These are phyloP conservation scores for Torulaspora pretoriensis DNA, from an alignment of 1,139 yeast genomes.

Conservation along the genomic window DNA sequence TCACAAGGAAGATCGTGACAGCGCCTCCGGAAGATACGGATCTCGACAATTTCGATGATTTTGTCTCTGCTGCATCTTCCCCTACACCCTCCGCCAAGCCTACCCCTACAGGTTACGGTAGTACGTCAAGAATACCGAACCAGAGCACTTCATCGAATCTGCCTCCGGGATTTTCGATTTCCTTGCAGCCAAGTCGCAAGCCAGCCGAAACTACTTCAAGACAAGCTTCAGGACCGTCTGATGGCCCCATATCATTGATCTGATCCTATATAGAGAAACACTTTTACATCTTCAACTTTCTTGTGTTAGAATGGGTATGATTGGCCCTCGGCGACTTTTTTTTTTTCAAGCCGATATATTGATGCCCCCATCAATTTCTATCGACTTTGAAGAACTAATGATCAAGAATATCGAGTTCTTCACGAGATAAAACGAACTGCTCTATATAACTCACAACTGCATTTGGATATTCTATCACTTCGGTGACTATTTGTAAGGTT, in stretches of 20 bases:
- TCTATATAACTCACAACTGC: not conserved
- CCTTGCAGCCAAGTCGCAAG: constrained; percentile 33
- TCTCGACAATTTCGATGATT: constrained; percentile 36
- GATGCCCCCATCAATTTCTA: not conserved
- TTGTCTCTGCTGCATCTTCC: constrained; percentile 26
- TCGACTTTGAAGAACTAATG: not conserved
- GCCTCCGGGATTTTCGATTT: constrained; percentile 40
- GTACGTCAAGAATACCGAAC: constrained; percentile 8
- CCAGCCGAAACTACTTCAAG: not conserved
- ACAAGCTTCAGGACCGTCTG: not conserved
- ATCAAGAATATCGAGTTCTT: not conserved
- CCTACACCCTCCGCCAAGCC: constrained; percentile 4
- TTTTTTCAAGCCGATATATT: constrained; percentile 6
- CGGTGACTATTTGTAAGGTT: not conserved
- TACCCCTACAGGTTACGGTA: constrained; percentile 2
- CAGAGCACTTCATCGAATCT: constrained; percentile 11
- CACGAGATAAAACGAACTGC: not conserved
- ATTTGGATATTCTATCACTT: not conserved
- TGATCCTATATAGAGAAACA: constrained; percentile 1
- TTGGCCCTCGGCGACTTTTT: constrained; percentile 5
- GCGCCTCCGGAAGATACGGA: constrained; percentile 6
- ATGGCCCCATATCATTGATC: constrained; percentile 5
- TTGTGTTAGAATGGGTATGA: not conserved
- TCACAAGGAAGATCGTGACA: not conserved
- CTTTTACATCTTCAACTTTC: not conserved